phyloP scores from a whole-genome alignment of 2,329 filamentous ascomycete genomes.

The Pyrenochaeta sp. region DNA sequence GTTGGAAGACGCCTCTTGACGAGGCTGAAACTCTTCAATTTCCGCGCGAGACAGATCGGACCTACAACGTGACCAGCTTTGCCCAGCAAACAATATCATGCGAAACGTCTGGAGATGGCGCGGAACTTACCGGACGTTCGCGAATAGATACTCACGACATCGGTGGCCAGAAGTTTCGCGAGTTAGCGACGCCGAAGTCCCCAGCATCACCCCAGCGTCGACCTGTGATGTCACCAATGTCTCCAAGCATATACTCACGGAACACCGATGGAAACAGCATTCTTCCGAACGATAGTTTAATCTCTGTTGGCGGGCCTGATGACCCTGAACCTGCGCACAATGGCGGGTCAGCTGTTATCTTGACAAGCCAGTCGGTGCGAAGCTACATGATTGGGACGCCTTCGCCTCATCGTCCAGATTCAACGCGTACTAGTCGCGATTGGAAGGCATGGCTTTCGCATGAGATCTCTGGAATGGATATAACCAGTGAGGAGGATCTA shows the following conservation, averaged over 20 bases:
- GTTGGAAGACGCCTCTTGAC: conserved; percentile 55
- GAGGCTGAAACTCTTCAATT: conserved; percentile 39
- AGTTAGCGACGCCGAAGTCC: not conserved
- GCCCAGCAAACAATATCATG: not conserved
- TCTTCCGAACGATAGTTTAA: conserved; percentile 45
- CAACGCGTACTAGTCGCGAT: conserved; percentile 50
- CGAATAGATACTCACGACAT: not conserved
- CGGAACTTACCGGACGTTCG: not conserved
- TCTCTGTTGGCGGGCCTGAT: conserved; percentile 30
- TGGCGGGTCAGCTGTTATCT: conserved; percentile 52
- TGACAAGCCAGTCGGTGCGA: conserved; percentile 55
- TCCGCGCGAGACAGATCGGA: conserved; percentile 38
- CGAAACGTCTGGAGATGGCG: not conserved
- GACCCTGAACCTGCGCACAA: conserved; percentile 17
- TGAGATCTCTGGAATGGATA: conserved; percentile 52
- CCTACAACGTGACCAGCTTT: conserved; percentile 22
- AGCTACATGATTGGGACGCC: conserved; percentile 52
- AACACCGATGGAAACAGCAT: conserved; percentile 51
- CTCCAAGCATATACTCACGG: conserved; percentile 59
- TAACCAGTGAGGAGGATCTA: conserved; percentile 36
- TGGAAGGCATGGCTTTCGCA: conserved; percentile 59
- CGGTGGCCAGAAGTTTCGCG: not conserved
- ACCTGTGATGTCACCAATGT: conserved; percentile 43
- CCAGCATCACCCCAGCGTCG: conserved; percentile 18
- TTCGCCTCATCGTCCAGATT: conserved; percentile 31